Evolutionary conservation across 2,329 filamentous ascomycete species (phyloP).

Genomic region (Pochonia chlamydosporia): DNA sequence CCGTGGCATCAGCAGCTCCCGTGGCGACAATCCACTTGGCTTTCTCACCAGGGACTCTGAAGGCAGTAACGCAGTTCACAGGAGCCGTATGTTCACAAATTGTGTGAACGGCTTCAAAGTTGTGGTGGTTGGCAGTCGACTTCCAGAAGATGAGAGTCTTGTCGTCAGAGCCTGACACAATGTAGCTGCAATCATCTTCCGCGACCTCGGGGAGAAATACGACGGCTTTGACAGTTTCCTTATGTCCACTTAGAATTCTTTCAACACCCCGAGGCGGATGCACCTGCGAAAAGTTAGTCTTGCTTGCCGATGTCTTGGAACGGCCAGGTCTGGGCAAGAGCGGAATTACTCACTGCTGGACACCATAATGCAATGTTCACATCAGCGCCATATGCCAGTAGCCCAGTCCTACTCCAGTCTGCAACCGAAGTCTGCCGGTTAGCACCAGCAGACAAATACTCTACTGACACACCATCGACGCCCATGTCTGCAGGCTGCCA

Average conservation of each 20-base stretch:
- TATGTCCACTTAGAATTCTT: conserved; percentile 67
- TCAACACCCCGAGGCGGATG: conserved; percentile 51
- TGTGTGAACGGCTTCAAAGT: conserved; percentile 43
- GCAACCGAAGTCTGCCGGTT: conserved; percentile 87
- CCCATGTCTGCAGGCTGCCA: conserved; percentile 19
- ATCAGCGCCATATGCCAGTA: conserved; percentile 85
- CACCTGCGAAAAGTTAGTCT: conserved; percentile 21
- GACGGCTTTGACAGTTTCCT: conserved; percentile 74
- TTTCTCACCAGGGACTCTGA: conserved; percentile 22
- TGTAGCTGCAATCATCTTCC: conserved; percentile 42
- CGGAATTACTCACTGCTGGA: conserved; percentile 55
- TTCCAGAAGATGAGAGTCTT: conserved; percentile 71
- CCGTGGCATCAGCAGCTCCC: conserved; percentile 72
- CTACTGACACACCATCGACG: conserved; percentile 27
- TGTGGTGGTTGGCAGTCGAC: conserved; percentile 17
- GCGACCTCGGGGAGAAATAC: conserved; percentile 60
- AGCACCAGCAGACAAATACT: conserved; percentile 70
- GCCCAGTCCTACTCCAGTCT: conserved; percentile 72
- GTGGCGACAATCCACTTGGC: conserved; percentile 57
- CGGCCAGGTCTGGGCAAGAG: neutral
- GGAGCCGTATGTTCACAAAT: conserved; percentile 62
- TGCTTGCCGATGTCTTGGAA: neutral
- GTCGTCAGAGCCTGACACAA: conserved; percentile 80
- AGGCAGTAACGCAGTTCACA: conserved; percentile 61
- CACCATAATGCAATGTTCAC: conserved; percentile 86